These are phyloP conservation scores for Hortaea sp. DNA, from an alignment of 2,329 filamentous ascomycete genomes.

Conservation along the genomic window DNA sequence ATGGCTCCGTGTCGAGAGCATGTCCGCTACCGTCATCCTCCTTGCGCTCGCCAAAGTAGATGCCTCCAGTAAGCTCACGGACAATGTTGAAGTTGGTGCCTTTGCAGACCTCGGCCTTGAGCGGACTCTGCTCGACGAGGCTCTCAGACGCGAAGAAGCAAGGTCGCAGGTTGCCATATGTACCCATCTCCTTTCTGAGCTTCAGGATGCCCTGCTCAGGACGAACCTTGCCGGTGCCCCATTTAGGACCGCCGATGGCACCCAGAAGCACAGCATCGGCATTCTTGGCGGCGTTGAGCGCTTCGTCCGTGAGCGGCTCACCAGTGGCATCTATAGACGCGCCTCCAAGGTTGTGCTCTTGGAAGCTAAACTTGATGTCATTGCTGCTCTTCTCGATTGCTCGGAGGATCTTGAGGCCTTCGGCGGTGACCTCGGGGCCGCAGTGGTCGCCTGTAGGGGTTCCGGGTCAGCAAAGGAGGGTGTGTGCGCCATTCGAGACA, in stretches of 20 bases:
- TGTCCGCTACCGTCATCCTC: constrained; percentile 66
- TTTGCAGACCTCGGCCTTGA: constrained; percentile 75
- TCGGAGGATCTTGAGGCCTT: constrained; percentile 80
- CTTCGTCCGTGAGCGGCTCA: constrained; percentile 68
- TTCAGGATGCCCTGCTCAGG: constrained; percentile 86
- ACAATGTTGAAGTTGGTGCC: constrained; percentile 90
- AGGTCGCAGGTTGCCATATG: constrained; percentile 90
- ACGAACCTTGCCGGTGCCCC: constrained; percentile 78
- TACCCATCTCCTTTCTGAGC: constrained; percentile 85
- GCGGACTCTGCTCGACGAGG: constrained; percentile 73
- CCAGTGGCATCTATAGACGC: constrained; percentile 80
- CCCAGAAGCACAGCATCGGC: constrained; percentile 87
- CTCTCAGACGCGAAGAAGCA: constrained; percentile 90
- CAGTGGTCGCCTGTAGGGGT: constrained; percentile 54
- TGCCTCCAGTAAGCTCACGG: constrained; percentile 81
- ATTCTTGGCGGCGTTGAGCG: constrained; percentile 69
- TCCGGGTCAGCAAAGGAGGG: constrained; percentile 1
- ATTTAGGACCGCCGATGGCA: constrained; percentile 94
- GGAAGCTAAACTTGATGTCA: constrained; percentile 73
- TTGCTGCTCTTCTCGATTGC: constrained; percentile 63
- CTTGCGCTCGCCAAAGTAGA: constrained; percentile 87
- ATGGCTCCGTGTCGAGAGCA: constrained; percentile 79
- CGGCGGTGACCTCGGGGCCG: constrained; percentile 74
- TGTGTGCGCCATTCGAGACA: background rate
- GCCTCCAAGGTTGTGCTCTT: constrained; percentile 83